phyloP scores from a whole-genome alignment of 2,329 filamentous ascomycete genomes.

The Sclerotiophoma versabilis region DNA sequence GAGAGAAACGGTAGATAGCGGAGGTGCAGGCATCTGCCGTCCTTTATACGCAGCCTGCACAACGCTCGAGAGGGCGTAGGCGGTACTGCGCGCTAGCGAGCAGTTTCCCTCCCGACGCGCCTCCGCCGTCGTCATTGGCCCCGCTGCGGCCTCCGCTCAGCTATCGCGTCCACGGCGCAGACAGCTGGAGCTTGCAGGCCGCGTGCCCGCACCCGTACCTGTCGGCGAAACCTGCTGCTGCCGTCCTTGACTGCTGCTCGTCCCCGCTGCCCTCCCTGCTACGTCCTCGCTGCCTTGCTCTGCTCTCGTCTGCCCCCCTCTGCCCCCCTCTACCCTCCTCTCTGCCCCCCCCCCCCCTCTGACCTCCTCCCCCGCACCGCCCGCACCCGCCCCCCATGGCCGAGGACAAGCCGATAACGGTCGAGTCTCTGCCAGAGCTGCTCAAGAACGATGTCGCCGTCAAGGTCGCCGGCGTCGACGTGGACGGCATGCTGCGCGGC shows the following conservation, averaged over 20 bases:
- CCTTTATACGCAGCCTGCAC: slow-evolving; percentile 5
- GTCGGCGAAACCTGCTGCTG: slow-evolving; percentile 5
- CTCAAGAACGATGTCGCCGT: slow-evolving; percentile 77
- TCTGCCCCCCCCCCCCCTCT: neutral
- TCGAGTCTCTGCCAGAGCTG: slow-evolving; percentile 69
- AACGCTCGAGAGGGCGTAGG: neutral
- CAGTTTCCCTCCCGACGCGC: neutral
- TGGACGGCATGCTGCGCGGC: slow-evolving; percentile 85
- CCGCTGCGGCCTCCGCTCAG: neutral
- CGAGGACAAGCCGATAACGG: slow-evolving; percentile 57
- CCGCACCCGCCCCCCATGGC: slow-evolving; percentile 26
- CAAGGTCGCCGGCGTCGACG: slow-evolving; percentile 87
- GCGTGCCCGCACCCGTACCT: too few species aligned
- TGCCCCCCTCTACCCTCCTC: neutral
- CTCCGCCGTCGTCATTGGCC: slow-evolving; percentile 15
- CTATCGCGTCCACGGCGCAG: slow-evolving; percentile 4
- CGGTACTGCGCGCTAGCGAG: slow-evolving; percentile 7
- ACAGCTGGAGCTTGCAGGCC: neutral
- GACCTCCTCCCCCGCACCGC: neutral
- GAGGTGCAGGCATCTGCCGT: neutral
- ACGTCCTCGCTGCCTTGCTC: neutral
- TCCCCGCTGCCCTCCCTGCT: neutral
- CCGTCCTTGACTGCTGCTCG: neutral
- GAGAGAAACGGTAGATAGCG: slow-evolving; percentile 1
- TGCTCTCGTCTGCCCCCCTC: neutral